Percentiles rank a stretch among this genome's conserved stretches.
These are phyloP conservation scores for Penicillium sp. DNA, from an alignment of 2,329 filamentous ascomycete species.

Conservation along the genomic window DNA sequence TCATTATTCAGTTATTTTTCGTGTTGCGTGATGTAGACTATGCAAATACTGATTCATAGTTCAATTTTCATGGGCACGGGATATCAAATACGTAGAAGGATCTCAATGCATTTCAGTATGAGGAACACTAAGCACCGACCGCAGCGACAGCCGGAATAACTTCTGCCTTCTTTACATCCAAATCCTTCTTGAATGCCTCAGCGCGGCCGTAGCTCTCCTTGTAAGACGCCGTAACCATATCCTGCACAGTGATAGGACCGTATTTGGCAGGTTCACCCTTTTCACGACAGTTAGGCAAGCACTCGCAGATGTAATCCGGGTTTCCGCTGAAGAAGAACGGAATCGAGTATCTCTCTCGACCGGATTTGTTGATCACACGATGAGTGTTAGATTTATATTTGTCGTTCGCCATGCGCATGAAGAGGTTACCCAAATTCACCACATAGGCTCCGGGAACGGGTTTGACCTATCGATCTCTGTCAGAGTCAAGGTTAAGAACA, in stretches of 20 bases:
- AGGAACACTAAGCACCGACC: slow-evolving; percentile 16
- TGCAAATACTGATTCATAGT: not conserved
- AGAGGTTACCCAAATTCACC: slow-evolving; percentile 40
- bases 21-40: not conserved
- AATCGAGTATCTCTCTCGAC: slow-evolving; percentile 42
- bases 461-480: slow-evolving; percentile 18
- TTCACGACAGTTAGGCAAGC: slow-evolving; percentile 44
- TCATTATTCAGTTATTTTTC: not conserved
- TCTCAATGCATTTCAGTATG: not conserved
- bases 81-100: not conserved
- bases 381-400: slow-evolving; percentile 45
- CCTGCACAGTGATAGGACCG: slow-evolving; percentile 44
- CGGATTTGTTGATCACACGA: slow-evolving; percentile 45
- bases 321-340: slow-evolving; percentile 49
- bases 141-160: slow-evolving; percentile 8
- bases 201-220: slow-evolving; percentile 47
- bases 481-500: not conserved
- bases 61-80: not conserved
- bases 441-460: slow-evolving; percentile 32
- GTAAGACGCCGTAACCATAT: slow-evolving; percentile 44
- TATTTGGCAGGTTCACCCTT: slow-evolving; percentile 43
- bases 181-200: slow-evolving; percentile 43
- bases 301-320: slow-evolving; percentile 45
- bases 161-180: slow-evolving; percentile 21
- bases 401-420: slow-evolving; percentile 47